phyloP scores from a whole-genome alignment of 768 basidiomycete species.

The Mycena belliarum region DNA sequence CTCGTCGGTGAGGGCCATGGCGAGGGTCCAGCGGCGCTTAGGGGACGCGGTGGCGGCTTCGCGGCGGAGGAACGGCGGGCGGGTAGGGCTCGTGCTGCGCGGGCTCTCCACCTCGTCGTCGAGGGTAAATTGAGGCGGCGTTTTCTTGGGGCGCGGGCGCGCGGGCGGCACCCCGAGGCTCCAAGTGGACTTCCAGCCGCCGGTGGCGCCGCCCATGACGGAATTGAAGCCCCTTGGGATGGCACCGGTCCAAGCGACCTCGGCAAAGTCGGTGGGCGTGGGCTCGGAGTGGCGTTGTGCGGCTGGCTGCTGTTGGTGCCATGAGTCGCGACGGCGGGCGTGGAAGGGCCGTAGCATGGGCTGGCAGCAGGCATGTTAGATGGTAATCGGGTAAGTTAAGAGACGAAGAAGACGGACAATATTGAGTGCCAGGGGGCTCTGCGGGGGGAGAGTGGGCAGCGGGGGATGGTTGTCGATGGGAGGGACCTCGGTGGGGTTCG shows the following conservation, averaged over 20 bases:
- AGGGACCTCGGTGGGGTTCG: not conserved
- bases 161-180: not conserved
- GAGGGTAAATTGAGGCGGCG: not conserved
- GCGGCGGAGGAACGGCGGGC: conserved; percentile 10
- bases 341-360: conserved; percentile 16
- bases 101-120: conserved; percentile 12
- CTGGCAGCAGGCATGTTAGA: not conserved
- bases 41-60: conserved; percentile 5
- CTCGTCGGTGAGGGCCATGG: conserved; percentile 41
- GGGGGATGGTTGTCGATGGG: conserved; percentile 3
- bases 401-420: not conserved
- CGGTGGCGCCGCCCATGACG: not conserved
- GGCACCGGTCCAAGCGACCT: conserved; percentile 14
- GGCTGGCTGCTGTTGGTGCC: conserved; percentile 7
- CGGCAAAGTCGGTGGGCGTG: conserved; percentile 1
- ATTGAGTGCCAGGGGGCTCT: conserved; percentile 12
- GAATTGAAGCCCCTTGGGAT: not conserved
- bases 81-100: not conserved
- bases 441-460: conserved; percentile 5
- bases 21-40: conserved; percentile 29
- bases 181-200: conserved; percentile 18
- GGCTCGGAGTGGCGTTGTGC: not conserved
- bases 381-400: not conserved
- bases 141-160: not conserved
- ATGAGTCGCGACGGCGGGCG: conserved; percentile 19